Evolutionary conservation across 805 yeast species (phyloP), one percentile per base, ranked within the genome.

Genomic region (Ogataea wickerhamii): DNA sequence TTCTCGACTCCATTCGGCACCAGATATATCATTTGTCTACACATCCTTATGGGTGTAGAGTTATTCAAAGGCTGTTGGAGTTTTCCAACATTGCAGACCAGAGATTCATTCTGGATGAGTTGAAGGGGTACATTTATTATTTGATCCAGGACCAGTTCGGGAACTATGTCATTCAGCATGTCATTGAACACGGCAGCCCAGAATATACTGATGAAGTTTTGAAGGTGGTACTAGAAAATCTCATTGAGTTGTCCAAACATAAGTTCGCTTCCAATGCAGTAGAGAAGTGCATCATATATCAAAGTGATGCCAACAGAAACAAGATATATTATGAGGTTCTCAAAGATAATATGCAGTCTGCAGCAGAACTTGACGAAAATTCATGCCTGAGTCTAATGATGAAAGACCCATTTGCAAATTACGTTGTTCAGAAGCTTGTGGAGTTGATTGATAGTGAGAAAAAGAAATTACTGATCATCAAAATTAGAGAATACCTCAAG

Each of bases 201-300:
- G 69, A 66, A 18, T 88, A 84, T 52, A 74, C 82, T 13, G 59
- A 60, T 28, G 55, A 52, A 23, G 81, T 93, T 34, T 70, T 87
- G 32, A 68, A 72, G 30, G 77, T 83, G 31, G 94, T 91, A 8
- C 62, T 78, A 22, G 80, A 80, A 19, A 60, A 64, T 34, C 47
- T 64, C 28, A 86, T 93, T 22, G 78, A 75, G 37, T 82, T 88
- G 42, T 86, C 96, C n/a, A 83, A 87, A 55, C 98, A 93, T 67
- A 93, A 93, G 64, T 93, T 88, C 68, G 98, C 98, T 2, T 87
- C 96, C 0, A 93, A 93, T 61, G 99, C 94, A 21, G 95, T 93
- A 49, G 99, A 93, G 61, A 88, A 87, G 60, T 86, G 96, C 52
- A 86, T 93, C 40, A 72, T 85, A 39, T 76, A 71, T 60, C 94